A percentile compares a stretch with the other conserved stretches of the same genome.
Evolutionary conservation across 176 grass and related monocot species (phyloP).

Genomic region (Miscanthus lutarioriparius): DNA sequence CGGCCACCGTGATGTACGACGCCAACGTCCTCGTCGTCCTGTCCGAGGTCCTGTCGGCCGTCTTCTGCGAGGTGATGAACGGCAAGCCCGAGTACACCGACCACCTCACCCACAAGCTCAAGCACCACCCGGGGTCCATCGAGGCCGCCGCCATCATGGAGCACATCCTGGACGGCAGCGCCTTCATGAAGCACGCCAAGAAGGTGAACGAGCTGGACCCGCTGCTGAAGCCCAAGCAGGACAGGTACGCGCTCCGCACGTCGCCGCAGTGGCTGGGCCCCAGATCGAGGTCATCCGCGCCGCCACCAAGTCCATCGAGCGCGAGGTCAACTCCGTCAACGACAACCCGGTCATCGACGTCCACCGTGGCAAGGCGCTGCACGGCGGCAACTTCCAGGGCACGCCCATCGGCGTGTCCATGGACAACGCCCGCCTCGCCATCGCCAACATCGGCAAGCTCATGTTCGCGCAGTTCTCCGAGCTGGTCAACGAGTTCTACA

Average conservation of each 20-base stretch:
- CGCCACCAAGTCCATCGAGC: conserved; percentile 93
- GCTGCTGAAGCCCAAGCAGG: conserved; percentile 86
- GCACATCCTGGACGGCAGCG: conserved; percentile 81
- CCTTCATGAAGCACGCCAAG: conserved; percentile 79
- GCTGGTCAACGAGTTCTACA: conserved; percentile 98
- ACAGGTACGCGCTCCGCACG: conserved; percentile 93
- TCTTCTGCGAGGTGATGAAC: conserved; percentile 96
- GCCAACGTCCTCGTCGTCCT: conserved; percentile 76
- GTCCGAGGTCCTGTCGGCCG: conserved; percentile 71
- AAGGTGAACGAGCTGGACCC: conserved; percentile 80
- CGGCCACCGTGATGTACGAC: conserved; percentile 76
- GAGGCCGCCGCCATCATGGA: conserved; percentile 97
- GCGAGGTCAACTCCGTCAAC: conserved; percentile 98
- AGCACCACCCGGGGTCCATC: conserved; percentile 95
- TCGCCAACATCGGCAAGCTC: conserved; percentile 91
- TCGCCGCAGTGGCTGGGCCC: conserved; percentile 95
- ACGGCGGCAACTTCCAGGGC: conserved; percentile 95
- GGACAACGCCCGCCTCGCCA: conserved; percentile 90
- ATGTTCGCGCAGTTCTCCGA: conserved; percentile 99
- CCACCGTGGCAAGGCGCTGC: conserved; percentile 75
- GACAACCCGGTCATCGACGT: conserved; percentile 98
- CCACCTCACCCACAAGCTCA: conserved; percentile 94
- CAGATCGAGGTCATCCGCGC: conserved; percentile 89
- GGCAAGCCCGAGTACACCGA: conserved; percentile 92
- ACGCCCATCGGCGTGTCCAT: conserved; percentile 95